Conservation (phyloP, 2,329 filamentous ascomycete species). For the Fusarium sp. region DNA sequence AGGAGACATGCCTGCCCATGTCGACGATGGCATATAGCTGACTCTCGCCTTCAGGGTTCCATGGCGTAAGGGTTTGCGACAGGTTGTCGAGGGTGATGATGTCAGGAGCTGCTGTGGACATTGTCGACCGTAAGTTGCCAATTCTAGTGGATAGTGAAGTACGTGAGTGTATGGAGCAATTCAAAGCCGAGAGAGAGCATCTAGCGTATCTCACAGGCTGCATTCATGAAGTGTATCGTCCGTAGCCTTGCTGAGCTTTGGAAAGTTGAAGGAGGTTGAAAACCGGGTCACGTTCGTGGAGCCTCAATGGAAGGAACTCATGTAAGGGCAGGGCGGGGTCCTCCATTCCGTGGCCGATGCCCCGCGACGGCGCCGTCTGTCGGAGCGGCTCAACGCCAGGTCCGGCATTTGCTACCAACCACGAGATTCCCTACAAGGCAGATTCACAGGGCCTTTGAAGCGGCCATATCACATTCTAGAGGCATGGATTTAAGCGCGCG, state of each 20-base stretch:
- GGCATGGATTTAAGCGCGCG: slow-evolving; percentile 3
- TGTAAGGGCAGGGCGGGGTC: slow-evolving; percentile 18
- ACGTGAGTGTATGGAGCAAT: background rate
- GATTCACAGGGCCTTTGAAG: background rate
- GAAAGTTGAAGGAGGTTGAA: slow-evolving; percentile 16
- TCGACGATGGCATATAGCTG: slow-evolving; percentile 66
- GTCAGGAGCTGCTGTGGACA: slow-evolving; percentile 47
- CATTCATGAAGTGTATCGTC: background rate
- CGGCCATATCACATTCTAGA: background rate
- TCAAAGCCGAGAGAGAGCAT: background rate
- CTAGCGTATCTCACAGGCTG: background rate
- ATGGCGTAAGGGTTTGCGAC: slow-evolving; percentile 57
- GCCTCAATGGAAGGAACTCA: slow-evolving; percentile 14
- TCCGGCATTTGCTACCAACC: slow-evolving; percentile 4
- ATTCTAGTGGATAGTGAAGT: background rate
- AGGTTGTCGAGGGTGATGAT: slow-evolving; percentile 62
- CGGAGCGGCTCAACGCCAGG: slow-evolving; percentile 12
- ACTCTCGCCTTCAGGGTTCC: slow-evolving; percentile 55
- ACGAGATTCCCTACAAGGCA: background rate
- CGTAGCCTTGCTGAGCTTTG: background rate
- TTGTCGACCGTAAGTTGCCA: slow-evolving; percentile 22
- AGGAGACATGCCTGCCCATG: slow-evolving; percentile 61
- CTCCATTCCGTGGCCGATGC: slow-evolving; percentile 21
- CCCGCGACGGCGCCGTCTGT: slow-evolving; percentile 26
- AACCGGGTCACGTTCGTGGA: slow-evolving; percentile 17